Conservation (phyloP, 345 rosid species). For the Psidium friedrichsthalianum region DNA sequence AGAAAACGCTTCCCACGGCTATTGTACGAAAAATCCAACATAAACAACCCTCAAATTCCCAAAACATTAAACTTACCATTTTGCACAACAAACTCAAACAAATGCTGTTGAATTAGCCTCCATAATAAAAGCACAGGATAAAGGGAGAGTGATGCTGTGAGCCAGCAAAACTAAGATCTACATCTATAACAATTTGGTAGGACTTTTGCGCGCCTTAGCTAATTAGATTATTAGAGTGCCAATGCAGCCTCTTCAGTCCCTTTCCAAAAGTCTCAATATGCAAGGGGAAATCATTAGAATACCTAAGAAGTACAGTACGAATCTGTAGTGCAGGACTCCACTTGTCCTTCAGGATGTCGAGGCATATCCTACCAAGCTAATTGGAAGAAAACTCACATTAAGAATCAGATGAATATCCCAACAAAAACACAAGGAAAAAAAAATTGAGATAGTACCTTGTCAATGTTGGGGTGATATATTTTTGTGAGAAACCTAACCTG, state of each 20-base stretch:
- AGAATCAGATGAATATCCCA: background rate
- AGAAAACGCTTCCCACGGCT: background rate
- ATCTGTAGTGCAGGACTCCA: slow-evolving; percentile 64
- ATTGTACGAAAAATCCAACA: background rate
- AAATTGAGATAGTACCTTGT: slow-evolving; percentile 3
- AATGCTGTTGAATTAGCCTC: background rate
- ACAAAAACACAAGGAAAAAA: background rate
- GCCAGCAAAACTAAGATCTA: background rate
- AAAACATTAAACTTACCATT: background rate
- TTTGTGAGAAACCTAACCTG: slow-evolving; percentile 20
- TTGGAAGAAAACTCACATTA: background rate
- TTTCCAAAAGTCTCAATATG: background rate
- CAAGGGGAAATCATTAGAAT: background rate
- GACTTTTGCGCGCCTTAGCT: background rate
- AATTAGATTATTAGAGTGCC: background rate
- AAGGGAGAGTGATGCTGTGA: background rate
- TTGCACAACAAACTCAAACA: background rate
- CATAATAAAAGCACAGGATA: background rate
- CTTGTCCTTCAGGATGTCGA: slow-evolving; percentile 56
- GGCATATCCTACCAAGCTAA: slow-evolving; percentile 65
- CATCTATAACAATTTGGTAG: background rate
- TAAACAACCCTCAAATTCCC: background rate
- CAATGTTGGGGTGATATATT: slow-evolving; percentile 16
- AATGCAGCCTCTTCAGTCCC: background rate
- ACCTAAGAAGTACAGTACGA: slow-evolving; percentile 51